A percentile compares a stretch with the other conserved stretches of the same genome.
These are phyloP conservation scores for Mucor racemosus DNA, from an alignment of 371 early-diverging fungal genomes.

Conservation along the genomic window DNA sequence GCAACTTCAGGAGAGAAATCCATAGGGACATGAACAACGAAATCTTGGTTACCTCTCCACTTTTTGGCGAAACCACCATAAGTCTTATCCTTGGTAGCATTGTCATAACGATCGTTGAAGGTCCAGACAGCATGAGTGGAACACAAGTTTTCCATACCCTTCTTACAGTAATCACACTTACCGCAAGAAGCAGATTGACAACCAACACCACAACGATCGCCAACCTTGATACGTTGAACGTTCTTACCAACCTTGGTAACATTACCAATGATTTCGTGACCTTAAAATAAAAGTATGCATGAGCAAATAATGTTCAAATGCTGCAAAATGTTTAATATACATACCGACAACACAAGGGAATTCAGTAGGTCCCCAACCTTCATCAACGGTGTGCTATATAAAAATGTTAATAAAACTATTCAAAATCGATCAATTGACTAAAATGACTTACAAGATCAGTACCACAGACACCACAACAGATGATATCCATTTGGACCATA, in stretches of 20 bases:
- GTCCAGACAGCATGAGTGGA: constrained; percentile 56
- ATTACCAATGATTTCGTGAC: constrained; percentile 71
- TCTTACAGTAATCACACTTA: constrained; percentile 36
- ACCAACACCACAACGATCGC: constrained; percentile 75
- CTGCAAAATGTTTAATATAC: background rate
- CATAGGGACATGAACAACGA: constrained; percentile 63
- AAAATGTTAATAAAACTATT: background rate
- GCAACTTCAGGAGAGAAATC: constrained; percentile 53
- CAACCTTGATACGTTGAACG: constrained; percentile 56
- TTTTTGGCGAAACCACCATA: constrained; percentile 72
- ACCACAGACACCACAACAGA: constrained; percentile 67
- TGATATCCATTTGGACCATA: constrained; percentile 64
- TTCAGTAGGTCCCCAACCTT: constrained; percentile 67
- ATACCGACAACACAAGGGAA: constrained; percentile 62
- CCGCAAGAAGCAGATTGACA: constrained; percentile 59
- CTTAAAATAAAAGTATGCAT: background rate
- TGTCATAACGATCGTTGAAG: constrained; percentile 65
- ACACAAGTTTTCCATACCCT: constrained; percentile 41
- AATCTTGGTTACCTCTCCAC: constrained; percentile 58
- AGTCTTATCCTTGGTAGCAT: constrained; percentile 58
- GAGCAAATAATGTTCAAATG: background rate
- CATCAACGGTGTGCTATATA: constrained; percentile 67
- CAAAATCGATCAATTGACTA: background rate
- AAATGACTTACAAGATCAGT: constrained; percentile 30
- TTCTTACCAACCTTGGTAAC: constrained; percentile 55